Evolutionary conservation across 2,329 filamentous ascomycete species (phyloP).

Genomic region (Phialophora tarda): DNA sequence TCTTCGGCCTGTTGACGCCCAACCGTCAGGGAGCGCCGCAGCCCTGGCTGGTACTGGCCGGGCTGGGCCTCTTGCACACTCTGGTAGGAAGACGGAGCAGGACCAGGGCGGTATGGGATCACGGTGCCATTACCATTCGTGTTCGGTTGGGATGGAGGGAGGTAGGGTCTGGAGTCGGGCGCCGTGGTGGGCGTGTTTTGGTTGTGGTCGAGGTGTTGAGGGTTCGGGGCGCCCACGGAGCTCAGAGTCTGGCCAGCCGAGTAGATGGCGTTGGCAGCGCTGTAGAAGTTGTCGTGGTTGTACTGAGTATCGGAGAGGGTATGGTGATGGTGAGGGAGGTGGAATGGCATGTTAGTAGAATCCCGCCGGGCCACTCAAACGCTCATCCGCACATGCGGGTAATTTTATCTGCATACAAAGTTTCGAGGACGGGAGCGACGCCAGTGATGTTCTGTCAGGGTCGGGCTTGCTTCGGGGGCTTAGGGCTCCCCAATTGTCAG

Average conservation of each 20-base stretch:
- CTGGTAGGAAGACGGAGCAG: constrained; percentile 26
- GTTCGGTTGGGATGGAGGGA: constrained; percentile 29
- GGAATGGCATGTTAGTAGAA: constrained; percentile 37
- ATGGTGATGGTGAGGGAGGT: constrained; percentile 37
- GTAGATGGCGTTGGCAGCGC: constrained; percentile 48
- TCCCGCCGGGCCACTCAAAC: constrained; percentile 1
- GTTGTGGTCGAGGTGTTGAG: constrained; percentile 42
- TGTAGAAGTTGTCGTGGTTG: constrained; percentile 37
- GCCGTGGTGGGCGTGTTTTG: constrained; percentile 32
- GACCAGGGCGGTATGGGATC: constrained; percentile 35
- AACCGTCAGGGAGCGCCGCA: constrained; percentile 51
- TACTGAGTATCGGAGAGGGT: constrained; percentile 32
- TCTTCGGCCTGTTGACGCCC: constrained; percentile 59
- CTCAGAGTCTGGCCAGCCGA: constrained; percentile 54
- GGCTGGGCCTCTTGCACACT: constrained; percentile 23
- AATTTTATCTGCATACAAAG: constrained; percentile 10
- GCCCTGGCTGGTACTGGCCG: constrained; percentile 29
- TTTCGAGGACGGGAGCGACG: neutral
- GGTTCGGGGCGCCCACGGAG: constrained; percentile 53
- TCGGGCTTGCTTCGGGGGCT: constrained; percentile 2
- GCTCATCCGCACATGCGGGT: constrained; percentile 10
- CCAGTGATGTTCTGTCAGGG: constrained; percentile 6
- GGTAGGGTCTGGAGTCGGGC: constrained; percentile 30
- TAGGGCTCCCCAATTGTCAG: constrained; percentile 5
- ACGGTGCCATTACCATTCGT: constrained; percentile 35